These are phyloP conservation scores for Neonectria punicea DNA, from an alignment of 2,329 filamentous ascomycete genomes.

Conservation along the genomic window DNA sequence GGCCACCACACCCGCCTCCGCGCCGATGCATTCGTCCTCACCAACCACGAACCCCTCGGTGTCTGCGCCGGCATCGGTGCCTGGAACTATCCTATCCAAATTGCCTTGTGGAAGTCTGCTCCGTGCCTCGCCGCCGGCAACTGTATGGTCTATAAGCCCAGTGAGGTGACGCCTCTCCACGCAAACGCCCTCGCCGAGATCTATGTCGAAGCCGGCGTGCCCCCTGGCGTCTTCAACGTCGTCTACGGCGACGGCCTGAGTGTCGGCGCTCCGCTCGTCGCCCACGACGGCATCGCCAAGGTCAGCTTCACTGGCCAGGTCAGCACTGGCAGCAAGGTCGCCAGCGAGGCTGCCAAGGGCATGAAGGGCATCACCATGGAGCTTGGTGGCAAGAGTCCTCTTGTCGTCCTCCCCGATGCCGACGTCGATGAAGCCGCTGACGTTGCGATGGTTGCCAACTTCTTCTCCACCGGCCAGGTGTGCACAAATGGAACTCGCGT, in stretches of 20 bases:
- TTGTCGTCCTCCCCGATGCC: conserved; percentile 83
- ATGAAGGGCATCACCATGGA: conserved; percentile 97
- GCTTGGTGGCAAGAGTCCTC: conserved; percentile 85
- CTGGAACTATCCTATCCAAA: conserved; percentile 94
- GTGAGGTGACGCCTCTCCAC: conserved; percentile 88
- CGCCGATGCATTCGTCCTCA: conserved; percentile 83
- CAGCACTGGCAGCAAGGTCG: conserved; percentile 83
- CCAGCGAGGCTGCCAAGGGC: conserved; percentile 75
- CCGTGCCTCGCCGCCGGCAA: conserved; percentile 88
- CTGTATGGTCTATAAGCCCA: conserved; percentile 91
- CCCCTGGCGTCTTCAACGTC: conserved; percentile 87
- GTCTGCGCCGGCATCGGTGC: conserved; percentile 89
- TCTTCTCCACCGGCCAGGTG: conserved; percentile 90
- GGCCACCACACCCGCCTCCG: conserved; percentile 81
- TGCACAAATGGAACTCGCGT: conserved; percentile 94
- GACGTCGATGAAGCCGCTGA: conserved; percentile 84
- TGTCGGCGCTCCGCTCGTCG: conserved; percentile 79
- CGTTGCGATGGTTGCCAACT: conserved; percentile 93
- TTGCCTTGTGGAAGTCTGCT: conserved; percentile 89
- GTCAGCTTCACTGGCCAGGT: conserved; percentile 93
- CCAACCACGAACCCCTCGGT: conserved; percentile 82
- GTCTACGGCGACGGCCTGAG: conserved; percentile 79
- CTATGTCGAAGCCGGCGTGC: conserved; percentile 81
- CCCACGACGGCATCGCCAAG: conserved; percentile 80
- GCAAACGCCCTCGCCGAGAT: conserved; percentile 79